Percentiles rank a stretch among this genome's conserved stretches.
phyloP scores from a whole-genome alignment of 768 basidiomycete genomes.

The Myochromella boudieri region DNA sequence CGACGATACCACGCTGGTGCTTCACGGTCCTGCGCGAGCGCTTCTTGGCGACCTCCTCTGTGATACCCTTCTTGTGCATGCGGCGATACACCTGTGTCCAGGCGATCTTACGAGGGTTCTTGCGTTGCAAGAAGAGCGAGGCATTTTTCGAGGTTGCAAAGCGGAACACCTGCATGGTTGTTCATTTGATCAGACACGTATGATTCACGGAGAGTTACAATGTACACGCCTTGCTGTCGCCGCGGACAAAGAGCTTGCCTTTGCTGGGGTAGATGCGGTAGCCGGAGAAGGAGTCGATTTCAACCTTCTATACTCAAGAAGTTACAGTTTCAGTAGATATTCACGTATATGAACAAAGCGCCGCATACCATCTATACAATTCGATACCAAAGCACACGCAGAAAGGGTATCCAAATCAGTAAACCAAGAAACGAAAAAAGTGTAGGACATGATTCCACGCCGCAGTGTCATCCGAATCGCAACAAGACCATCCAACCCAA shows the following conservation, averaged over 20 bases:
- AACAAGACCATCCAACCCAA: conserved; percentile 41
- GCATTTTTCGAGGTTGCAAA: conserved; percentile 91
- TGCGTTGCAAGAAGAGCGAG: conserved; percentile 97
- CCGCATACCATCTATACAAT: conserved; percentile 41
- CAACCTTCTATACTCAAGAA: conserved; percentile 76
- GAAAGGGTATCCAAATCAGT: conserved; percentile 11
- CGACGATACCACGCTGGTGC: conserved; percentile 97
- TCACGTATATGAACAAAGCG: background rate
- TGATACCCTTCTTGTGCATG: conserved; percentile 99
- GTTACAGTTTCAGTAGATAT: conserved; percentile 16
- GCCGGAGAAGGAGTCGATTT: conserved; percentile 97
- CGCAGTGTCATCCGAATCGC: conserved; percentile 34
- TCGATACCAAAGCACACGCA: conserved; percentile 3
- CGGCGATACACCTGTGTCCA: conserved; percentile 94
- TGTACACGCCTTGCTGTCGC: conserved; percentile 84
- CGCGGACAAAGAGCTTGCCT: conserved; percentile 94
- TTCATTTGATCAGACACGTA: background rate
- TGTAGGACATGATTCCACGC: conserved; percentile 10
- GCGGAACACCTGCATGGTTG: conserved; percentile 76
- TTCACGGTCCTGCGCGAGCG: conserved; percentile 95
- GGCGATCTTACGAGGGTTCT: conserved; percentile 99
- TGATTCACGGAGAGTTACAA: too few relatives aligned
- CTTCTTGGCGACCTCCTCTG: conserved; percentile 99
- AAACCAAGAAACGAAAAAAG: conserved; percentile 8
- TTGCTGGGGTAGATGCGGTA: conserved; percentile 97